Conservation (phyloP, 495 filamentous ascomycete genomes). For the Melanomma pulvis-pyrius region DNA sequence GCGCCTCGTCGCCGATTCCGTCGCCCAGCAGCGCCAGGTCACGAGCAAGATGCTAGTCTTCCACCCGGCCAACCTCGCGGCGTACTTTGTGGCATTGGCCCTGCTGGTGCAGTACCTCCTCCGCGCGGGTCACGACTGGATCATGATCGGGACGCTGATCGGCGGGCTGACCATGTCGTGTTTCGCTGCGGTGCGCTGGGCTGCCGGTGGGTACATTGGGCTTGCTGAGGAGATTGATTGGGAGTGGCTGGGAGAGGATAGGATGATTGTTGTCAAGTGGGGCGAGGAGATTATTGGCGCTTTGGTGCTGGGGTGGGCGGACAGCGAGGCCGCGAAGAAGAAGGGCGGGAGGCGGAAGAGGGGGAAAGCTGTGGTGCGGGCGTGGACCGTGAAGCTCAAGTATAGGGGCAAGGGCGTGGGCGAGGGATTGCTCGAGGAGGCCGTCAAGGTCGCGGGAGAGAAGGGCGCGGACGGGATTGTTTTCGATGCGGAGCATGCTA, state of each 20-base stretch:
- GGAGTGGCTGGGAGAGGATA: constrained; percentile 52
- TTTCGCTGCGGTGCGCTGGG: constrained; percentile 47
- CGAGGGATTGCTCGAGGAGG: constrained; percentile 65
- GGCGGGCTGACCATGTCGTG: constrained; percentile 52
- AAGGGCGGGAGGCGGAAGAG: constrained; percentile 40
- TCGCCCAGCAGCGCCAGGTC: constrained; percentile 65
- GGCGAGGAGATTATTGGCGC: constrained; percentile 61
- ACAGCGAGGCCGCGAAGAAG: constrained; percentile 50
- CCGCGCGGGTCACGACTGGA: constrained; percentile 38
- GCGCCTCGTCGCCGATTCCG: constrained; percentile 65
- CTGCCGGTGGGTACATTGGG: constrained; percentile 53
- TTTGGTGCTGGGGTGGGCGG: constrained; percentile 52
- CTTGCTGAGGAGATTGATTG: constrained; percentile 58
- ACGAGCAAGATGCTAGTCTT: constrained; percentile 57
- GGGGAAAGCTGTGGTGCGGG: constrained; percentile 59
- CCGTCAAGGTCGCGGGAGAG: constrained; percentile 60
- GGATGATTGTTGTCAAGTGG: constrained; percentile 59
- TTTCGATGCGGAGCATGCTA: constrained; percentile 70
- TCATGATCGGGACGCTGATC: constrained; percentile 48
- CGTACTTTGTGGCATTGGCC: constrained; percentile 46
- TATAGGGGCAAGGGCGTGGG: constrained; percentile 73
- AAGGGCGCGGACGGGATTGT: constrained; percentile 62
- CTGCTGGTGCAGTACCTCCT: constrained; percentile 46
- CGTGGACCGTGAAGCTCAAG: constrained; percentile 70
- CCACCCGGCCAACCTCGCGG: constrained; percentile 52